phyloP scores from a whole-genome alignment of 495 filamentous ascomycete genomes.

The Lophium mytilinum region DNA sequence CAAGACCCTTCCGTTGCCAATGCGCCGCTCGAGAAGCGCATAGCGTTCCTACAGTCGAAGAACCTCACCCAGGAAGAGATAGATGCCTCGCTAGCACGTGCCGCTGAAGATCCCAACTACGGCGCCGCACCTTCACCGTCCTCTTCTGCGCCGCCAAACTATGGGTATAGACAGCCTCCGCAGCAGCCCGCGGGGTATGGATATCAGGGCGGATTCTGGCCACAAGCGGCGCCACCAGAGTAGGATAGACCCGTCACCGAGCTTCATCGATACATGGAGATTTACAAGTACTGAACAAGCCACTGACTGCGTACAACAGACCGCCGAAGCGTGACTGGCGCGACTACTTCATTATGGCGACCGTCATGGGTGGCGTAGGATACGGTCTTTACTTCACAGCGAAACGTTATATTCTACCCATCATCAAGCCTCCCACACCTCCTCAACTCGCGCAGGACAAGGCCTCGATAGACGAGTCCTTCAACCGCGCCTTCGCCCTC shows the following conservation, averaged over 20 bases:
- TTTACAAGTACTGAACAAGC: no score
- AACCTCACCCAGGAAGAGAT: constrained; percentile 96
- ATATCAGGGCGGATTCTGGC: constrained; percentile 59
- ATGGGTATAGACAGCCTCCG: constrained; percentile 39
- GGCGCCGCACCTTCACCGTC: constrained; percentile 34
- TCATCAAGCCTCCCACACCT: constrained; percentile 88
- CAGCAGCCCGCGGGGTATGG: constrained; percentile 57
- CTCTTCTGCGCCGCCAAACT: constrained; percentile 30
- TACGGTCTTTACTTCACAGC: constrained; percentile 82
- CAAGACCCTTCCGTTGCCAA: constrained; percentile 86
- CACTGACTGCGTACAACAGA: constrained; percentile 9
- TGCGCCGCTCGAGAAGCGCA: constrained; percentile 82
- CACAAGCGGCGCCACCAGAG: constrained; percentile 58
- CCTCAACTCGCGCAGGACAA: constrained; percentile 92
- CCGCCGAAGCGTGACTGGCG: constrained; percentile 84
- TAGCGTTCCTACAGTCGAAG: constrained; percentile 92
- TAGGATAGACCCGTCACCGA: constrained; percentile 25
- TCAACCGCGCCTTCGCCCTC: constrained; percentile 80
- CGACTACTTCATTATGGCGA: constrained; percentile 98
- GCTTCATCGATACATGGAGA: no score
- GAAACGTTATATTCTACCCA: constrained; percentile 85
- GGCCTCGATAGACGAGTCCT: constrained; percentile 79
- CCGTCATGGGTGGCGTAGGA: constrained; percentile 73
- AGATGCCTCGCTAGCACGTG: constrained; percentile 69
- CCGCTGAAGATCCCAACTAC: constrained; percentile 46